Evolutionary conservation across 2,329 filamentous ascomycete genomes (phyloP).

Genomic region (Cladosporium sp.): DNA sequence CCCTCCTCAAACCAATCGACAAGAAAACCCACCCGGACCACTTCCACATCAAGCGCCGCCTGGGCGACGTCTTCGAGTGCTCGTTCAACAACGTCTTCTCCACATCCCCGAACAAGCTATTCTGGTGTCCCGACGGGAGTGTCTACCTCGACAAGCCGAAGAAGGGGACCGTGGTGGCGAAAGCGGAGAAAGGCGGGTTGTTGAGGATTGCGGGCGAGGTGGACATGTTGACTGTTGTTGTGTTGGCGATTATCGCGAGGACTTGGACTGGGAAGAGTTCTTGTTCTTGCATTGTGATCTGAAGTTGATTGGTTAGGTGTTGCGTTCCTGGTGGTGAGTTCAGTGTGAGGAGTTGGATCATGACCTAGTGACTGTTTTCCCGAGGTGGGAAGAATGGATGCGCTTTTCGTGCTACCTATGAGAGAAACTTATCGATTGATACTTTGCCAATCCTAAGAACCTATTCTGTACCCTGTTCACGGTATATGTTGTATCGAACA

Average conservation of each 20-base stretch:
- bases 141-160: slow-evolving; percentile 15
- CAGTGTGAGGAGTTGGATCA: neutral
- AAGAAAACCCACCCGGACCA: neutral
- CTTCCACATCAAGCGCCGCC: slow-evolving; percentile 4
- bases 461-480: neutral
- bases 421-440: neutral
- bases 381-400: neutral
- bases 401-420: neutral
- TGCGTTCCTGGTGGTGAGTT: neutral
- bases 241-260: slow-evolving; percentile 10
- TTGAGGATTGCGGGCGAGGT: slow-evolving; percentile 4
- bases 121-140: slow-evolving; percentile 10
- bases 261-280: slow-evolving; percentile 13
- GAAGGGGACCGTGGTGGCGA: neutral
- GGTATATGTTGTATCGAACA: neutral
- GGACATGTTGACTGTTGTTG: slow-evolving; percentile 15
- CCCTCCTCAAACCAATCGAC: neutral
- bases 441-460: neutral
- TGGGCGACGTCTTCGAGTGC: slow-evolving; percentile 2
- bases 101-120: neutral
- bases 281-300: slow-evolving; percentile 13
- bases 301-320: neutral
- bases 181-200: slow-evolving; percentile 4
- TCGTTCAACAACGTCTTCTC: slow-evolving; percentile 13
- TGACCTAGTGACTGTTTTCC: neutral